A percentile compares a stretch with the other conserved stretches of the same genome.
Evolutionary conservation across 2,329 filamentous ascomycete species (phyloP).

Genomic region (Beauveria varroae): DNA sequence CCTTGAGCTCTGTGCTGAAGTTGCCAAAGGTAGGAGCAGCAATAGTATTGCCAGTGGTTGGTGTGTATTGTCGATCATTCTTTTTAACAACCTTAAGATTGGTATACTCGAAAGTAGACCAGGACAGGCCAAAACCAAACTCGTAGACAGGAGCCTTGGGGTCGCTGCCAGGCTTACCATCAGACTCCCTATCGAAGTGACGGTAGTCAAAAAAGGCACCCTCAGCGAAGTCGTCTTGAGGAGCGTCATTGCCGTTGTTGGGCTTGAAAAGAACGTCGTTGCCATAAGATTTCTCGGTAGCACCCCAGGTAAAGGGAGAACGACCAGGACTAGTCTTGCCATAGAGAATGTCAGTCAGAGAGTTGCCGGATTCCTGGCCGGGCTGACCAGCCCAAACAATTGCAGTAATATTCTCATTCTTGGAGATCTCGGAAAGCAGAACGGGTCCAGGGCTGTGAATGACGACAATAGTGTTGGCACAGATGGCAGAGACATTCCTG

Average conservation of each 20-base stretch:
- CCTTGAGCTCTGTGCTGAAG: constrained; percentile 51
- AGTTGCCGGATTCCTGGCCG: constrained; percentile 76
- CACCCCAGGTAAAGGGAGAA: constrained; percentile 73
- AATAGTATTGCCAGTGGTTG: constrained; percentile 54
- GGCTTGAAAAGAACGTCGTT: constrained; percentile 58
- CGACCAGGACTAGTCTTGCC: constrained; percentile 73
- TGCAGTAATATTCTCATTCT: constrained; percentile 72
- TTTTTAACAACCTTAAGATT: constrained; percentile 51
- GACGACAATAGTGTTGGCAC: constrained; percentile 86
- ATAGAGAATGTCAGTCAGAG: constrained; percentile 76
- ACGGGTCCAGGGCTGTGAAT: constrained; percentile 82
- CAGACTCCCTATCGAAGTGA: constrained; percentile 57
- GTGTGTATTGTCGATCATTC: constrained; percentile 43
- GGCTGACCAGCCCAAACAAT: constrained; percentile 78
- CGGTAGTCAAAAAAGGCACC: constrained; percentile 68
- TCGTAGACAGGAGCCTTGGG: constrained; percentile 64
- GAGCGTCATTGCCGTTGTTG: constrained; percentile 58
- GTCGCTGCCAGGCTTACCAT: constrained; percentile 23
- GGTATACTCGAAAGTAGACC: constrained; percentile 73
- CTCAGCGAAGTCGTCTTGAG: constrained; percentile 68
- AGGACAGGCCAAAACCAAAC: constrained; percentile 74
- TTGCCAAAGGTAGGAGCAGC: constrained; percentile 59
- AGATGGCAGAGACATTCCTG: constrained; percentile 66
- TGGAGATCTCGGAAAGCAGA: constrained; percentile 65
- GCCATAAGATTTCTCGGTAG: constrained; percentile 59